A percentile compares a stretch with the other conserved stretches of the same genome.
Evolutionary conservation across 2,329 filamentous ascomycete species (phyloP).

Genomic region (Monosporascus sp.): DNA sequence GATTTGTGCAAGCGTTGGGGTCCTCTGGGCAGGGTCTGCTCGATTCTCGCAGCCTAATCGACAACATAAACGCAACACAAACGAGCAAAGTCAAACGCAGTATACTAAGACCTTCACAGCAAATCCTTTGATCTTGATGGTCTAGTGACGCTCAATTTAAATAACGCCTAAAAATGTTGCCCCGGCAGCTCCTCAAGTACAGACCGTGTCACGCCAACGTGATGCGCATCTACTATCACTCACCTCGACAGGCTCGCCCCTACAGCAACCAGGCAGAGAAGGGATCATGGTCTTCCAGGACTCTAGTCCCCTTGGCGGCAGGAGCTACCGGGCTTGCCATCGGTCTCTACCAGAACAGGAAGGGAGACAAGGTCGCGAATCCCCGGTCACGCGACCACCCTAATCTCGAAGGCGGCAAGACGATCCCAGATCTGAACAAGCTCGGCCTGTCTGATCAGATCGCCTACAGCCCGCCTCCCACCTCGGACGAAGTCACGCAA

Average conservation of each 20-base stretch:
- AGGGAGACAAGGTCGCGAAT: too few relatives aligned
- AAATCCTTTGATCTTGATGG: too few relatives aligned
- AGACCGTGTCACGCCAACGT: neutral
- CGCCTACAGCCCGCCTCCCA: constrained; percentile 17
- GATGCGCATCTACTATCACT: neutral
- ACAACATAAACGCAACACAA: too few relatives aligned
- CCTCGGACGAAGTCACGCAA: constrained; percentile 20
- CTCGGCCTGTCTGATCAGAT: constrained; percentile 20
- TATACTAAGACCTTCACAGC: too few relatives aligned
- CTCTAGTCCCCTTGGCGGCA: neutral
- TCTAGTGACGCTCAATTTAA: too few relatives aligned
- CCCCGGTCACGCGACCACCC: neutral
- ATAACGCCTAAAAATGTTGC: neutral
- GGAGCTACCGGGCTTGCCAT: neutral
- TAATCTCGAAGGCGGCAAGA: neutral
- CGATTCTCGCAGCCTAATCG: too few relatives aligned
- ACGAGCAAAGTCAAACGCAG: too few relatives aligned
- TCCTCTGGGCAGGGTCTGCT: too few relatives aligned
- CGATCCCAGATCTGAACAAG: constrained; percentile 21
- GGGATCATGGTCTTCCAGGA: neutral
- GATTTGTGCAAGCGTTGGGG: too few relatives aligned
- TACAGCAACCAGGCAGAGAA: neutral
- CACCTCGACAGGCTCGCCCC: neutral
- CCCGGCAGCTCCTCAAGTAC: neutral
- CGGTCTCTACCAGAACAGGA: neutral